Base-by-base conservation (phyloP, 2,329 filamentous ascomycete species). In the Tolypocladium tropicale region DNA sequence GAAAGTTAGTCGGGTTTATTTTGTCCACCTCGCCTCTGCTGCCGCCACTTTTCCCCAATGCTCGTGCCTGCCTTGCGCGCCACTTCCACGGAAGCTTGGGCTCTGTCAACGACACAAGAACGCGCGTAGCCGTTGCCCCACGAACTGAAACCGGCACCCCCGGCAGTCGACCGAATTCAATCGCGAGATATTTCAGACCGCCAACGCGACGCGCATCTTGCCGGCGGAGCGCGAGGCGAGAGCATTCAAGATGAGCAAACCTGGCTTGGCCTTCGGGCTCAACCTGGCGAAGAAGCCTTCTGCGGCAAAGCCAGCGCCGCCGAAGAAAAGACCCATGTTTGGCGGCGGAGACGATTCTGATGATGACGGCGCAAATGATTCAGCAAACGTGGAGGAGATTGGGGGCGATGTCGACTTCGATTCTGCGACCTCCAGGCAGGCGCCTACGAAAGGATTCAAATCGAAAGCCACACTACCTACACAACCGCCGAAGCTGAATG, bases 391-490 rank as follows among this genome's bases (percentile, higher is more conserved):
- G 25, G 78, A 85, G 61, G 76, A 80, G 52, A 84, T 89, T 62
- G 85, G 89, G 58, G 81, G 76, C 53, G 84, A 85, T 61, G 74
- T 88, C 55, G 78, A 79, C 53, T 74, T 79, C 32, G 68, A 58
- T 18, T 54, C 71, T 37, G 63, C 58, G 49, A 28, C 54, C 30
- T 58, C 61, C 16, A 59, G 59, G 11, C 28, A 59, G 61, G 61
- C 61, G 60, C 62, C 65, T 60, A 56, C 63, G 63, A 62, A 76
- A 72, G 55, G 59, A 12, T 55, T 61, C 48, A 76, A 72, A 56
- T 58, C 59, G 30, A 75, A 68, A 56, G 66, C 67, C 34, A 65
- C 60, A 3, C 61, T 63, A 9, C 71, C 71, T 2, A 62, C 67
- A 2, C 69, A 73, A 62, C 69, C 75, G 50, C 72, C 79, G 56